Evolutionary conservation across 495 filamentous ascomycete genomes (phyloP), one percentile per base, ranked within the genome.

Genomic region (Neohortaea acidophila): DNA sequence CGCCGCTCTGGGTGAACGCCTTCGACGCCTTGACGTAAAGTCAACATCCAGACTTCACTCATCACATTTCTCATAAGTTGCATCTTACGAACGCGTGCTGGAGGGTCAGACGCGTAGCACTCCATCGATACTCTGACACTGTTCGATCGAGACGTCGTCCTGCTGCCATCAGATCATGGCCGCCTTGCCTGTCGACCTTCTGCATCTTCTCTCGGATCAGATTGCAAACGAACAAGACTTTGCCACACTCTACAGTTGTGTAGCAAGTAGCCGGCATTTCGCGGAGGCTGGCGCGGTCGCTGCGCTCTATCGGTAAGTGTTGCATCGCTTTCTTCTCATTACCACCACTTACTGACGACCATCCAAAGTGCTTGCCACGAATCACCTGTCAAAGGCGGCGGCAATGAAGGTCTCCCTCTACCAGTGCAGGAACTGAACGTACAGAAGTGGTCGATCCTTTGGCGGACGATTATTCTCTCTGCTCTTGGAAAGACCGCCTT

Each of bases 401-500:
- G 51, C 23, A 43, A 45, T 34, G 54, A 46, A 43, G 34, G 45
- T 6, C 48, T 51, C 20, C 43, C 53, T 6, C 22, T 50, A 13
- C 45, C 53, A 13, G 53, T 61, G 49, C 51, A 65, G 51, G 50
- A 59, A 51, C 39, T 54, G 39, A 46, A 44, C 38, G 37, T 62
- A 29, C 46, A 60, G 52, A 68, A 67, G 54, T 76, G 73, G 63
- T 65, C 72, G 11, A 61, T 69, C 3, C 57, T 80, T 23, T 85
- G 81, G 81, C 65, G 69, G 23, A 75, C 75, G 5, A 68, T 84
- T 34, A 68, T 81, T 37, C 58, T 73, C 5, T 85, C 81, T 1
- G 73, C 73, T 42, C 37, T 79, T 21, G 69, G 65, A 9, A 55
- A 64, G 43, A 81, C 80, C 0, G 57, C 68, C 21, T 78, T 72